Evolutionary conservation across 768 basidiomycete species (phyloP), one percentile per base, ranked within the genome.

Genomic region (Cubamyces sp.): DNA sequence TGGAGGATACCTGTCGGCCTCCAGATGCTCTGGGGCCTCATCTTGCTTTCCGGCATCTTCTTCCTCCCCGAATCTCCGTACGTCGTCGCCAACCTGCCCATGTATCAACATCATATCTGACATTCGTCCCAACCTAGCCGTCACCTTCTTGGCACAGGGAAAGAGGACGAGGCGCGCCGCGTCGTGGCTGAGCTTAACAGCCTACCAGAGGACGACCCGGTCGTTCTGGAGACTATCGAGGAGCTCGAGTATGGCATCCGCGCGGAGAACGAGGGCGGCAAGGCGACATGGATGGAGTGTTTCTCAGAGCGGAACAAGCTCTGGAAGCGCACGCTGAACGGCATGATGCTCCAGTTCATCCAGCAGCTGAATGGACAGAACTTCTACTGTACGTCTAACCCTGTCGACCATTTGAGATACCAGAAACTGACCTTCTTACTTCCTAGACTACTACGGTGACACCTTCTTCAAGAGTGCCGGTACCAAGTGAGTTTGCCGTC

Each of bases 311-410:
- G 84, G 46, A 88, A 90, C 66, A 75, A 79, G 68, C 73, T 92
- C 45, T 90, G 88, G 84, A 87, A 86, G 73, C 81, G 91, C 56
- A 92, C 90, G 15, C 71, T 78, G 37, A 91, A 91, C 62, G 89
- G 90, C n/a, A 89, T 90, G 86, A 89, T 90, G 86, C 73, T 90
- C 46, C 89, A 90, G 65, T 91, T 91, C 69, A 84, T 92, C 54
- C 90, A 92, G 66, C 90, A 92, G 66, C 74, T 92, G 30, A 89
- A 91, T 60, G 90, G 89, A 15, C 90, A 92, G 73, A 91, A 90
- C 71, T 91, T 90, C 74, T 90, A 88, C 73, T 89, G 88, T 88
- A 64, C 64, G 84, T 73, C 7, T 2, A 5, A 7, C 11, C 9
- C 34, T 16, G 26, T 1, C 19, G 7, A 25, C 6, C 23, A 21